A percentile compares a stretch with the other conserved stretches of the same genome.
phyloP scores from a whole-genome alignment of 257 asterid species.

The Lavandula angustifolia region DNA sequence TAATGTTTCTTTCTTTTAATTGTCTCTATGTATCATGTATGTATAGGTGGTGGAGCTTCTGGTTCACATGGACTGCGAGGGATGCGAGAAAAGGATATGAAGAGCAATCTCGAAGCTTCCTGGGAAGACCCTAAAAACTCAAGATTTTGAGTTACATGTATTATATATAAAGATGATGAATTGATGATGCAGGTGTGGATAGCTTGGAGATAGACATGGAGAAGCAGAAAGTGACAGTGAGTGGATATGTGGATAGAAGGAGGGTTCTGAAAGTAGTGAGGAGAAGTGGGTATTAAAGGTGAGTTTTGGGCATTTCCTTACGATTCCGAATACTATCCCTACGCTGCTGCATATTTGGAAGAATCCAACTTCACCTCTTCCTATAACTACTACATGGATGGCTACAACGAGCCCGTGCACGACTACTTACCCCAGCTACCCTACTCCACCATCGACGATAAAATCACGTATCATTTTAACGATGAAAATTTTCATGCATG shows the following conservation, averaged over 20 bases:
- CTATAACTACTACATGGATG: slow-evolving; percentile 55
- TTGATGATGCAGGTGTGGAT: slow-evolving; percentile 50
- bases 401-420: slow-evolving; percentile 50
- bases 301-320: slow-evolving; percentile 70
- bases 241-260: slow-evolving; percentile 50
- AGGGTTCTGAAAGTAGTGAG: slow-evolving; percentile 50
- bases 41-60: slow-evolving; percentile 54
- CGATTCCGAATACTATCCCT: slow-evolving; percentile 51
- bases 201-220: slow-evolving; percentile 61
- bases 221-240: slow-evolving; percentile 57
- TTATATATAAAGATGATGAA: too few relatives aligned
- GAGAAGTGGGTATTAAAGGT: slow-evolving; percentile 49
- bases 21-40: background rate
- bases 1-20: background rate
- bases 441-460: slow-evolving; percentile 45
- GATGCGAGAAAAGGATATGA: slow-evolving; percentile 56
- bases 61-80: slow-evolving; percentile 65
- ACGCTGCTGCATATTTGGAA: slow-evolving; percentile 46
- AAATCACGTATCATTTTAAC: slow-evolving; percentile 43
- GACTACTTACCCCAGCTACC: slow-evolving; percentile 57
- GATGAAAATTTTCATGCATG: slow-evolving; percentile 63
- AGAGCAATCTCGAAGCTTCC: slow-evolving; percentile 52
- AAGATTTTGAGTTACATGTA: too few relatives aligned
- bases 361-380: slow-evolving; percentile 49
- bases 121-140: slow-evolving; percentile 28